Base-by-base conservation (phyloP, 768 basidiomycete species). In the Amyloporia xantha region DNA sequence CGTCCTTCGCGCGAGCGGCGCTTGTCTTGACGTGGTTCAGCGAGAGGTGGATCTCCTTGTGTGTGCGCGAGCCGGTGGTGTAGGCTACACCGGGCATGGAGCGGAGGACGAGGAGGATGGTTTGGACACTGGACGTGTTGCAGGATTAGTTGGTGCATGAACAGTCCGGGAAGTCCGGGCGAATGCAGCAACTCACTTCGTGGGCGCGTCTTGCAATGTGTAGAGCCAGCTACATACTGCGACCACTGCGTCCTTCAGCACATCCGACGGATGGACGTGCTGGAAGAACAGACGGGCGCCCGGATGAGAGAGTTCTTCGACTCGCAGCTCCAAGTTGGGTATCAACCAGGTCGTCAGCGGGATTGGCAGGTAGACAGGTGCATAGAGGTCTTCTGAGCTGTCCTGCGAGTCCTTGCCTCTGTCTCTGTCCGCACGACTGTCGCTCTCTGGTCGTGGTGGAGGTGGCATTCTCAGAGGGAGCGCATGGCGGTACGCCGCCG, bases 31-130 rank as follows among this genome's bases (percentile, higher is more conserved):
- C 73, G 64, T 89, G 78, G 41, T 81, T 72, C 20, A 84, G 73
- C 5, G 85, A 83, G 42, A 88, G 72, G 58, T 86, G 81, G 25
- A 90, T 81, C 66, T 89, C 82, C 67, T 91, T 90, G 62, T 79
- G 70, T 13, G 70, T 61, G 11, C 66, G 54, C 0, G 70, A 69
- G 47, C 86, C 85, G 30, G 59, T 71, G 0, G 86, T 84, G 62
- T 85, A 71, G 26, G 88, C 88, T 9, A 87, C 78, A 26, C 86
- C 86, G 17, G 74, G 72, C 47, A 57, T 57, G 26, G 76, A 63
- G 15, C 81, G 75, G 36, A 87, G 72, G 49, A 85, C 72, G 43
- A 88, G 76, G 1, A 68, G 60, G 54, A 87, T 74, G 26, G 67
- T 64, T 48, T 74, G 52, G 1, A 85, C 79, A 48, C 81, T 83